Percentiles rank a stretch among this genome's conserved stretches.
phyloP scores from a whole-genome alignment of 208 protist species.

The Acanthamoeba quina region DNA sequence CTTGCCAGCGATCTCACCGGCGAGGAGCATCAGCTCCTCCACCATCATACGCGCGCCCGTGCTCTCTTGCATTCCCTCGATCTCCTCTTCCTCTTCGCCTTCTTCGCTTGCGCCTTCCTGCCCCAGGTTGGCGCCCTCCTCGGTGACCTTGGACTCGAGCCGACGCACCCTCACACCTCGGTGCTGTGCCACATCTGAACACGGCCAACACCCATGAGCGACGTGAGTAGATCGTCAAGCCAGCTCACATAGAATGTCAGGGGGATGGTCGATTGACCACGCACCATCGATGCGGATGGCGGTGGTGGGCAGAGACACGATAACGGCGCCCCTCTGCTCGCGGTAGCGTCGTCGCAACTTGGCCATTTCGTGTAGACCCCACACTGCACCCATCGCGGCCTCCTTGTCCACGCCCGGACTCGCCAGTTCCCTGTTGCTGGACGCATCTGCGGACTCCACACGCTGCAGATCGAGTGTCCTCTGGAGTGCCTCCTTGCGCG shows the following conservation, averaged over 20 bases:
- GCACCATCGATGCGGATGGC: not conserved
- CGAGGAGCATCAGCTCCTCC: constrained; percentile 67
- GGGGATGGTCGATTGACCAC: not conserved
- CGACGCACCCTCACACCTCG: not conserved
- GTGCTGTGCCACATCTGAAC: not conserved
- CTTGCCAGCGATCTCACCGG: constrained; percentile 43
- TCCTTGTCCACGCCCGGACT: not conserved
- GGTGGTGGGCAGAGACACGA: constrained; percentile 28
- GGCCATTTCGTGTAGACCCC: constrained; percentile 49
- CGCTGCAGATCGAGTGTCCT: not conserved
- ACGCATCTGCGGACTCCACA: not conserved
- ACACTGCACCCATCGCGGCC: constrained; percentile 13
- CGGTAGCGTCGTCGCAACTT: constrained; percentile 25
- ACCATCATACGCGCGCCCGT: constrained; percentile 53
- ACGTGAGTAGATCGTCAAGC: not conserved
- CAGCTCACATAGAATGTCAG: not conserved
- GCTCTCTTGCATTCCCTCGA: not conserved
- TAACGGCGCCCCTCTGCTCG: not conserved
- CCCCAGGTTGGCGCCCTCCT: not conserved
- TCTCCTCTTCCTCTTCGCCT: not conserved
- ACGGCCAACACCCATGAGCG: not conserved
- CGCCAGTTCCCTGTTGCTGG: not conserved
- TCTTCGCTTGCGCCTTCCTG: not conserved
- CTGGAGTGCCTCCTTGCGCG: not conserved
- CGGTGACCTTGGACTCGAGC: not conserved